phyloP scores from a whole-genome alignment of 345 rosid genomes.

The Noccaea bulbosa region DNA sequence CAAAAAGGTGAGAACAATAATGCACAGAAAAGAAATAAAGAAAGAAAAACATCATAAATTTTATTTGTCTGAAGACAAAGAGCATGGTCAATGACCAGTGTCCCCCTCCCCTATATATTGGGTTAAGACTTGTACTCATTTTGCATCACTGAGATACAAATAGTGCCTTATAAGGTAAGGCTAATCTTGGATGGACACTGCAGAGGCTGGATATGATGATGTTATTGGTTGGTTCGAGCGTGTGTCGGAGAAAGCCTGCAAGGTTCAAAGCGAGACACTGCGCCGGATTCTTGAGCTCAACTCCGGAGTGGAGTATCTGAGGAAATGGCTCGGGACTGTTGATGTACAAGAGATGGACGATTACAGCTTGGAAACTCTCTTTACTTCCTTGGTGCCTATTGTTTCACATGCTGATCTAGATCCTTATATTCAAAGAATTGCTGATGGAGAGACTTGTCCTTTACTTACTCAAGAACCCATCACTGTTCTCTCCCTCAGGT shows the following conservation, averaged over 20 bases:
- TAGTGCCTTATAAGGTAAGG: slow-evolving; percentile 24
- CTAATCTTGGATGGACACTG: slow-evolving; percentile 38
- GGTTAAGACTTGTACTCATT: slow-evolving; percentile 18
- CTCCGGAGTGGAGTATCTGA: slow-evolving; percentile 65
- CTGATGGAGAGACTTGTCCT: slow-evolving; percentile 79
- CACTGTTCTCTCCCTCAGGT: slow-evolving; percentile 79
- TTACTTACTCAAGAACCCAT: slow-evolving; percentile 77
- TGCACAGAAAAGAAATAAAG: slow-evolving; percentile 19
- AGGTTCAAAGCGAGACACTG: slow-evolving; percentile 71
- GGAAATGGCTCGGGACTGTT: slow-evolving; percentile 60
- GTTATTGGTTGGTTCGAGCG: slow-evolving; percentile 70
- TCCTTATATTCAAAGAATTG: slow-evolving; percentile 79
- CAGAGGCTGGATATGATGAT: slow-evolving; percentile 45
- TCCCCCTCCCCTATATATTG: slow-evolving; percentile 26
- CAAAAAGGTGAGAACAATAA: slow-evolving; percentile 40
- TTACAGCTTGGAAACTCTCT: slow-evolving; percentile 66
- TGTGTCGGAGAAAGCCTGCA: slow-evolving; percentile 54
- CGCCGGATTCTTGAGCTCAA: slow-evolving; percentile 68
- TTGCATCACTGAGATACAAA: slow-evolving; percentile 15
- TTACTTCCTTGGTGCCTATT: slow-evolving; percentile 70
- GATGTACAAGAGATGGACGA: slow-evolving; percentile 59
- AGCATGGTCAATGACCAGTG: slow-evolving; percentile 34
- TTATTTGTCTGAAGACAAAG: slow-evolving; percentile 17
- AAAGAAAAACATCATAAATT: neutral
- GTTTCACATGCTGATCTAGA: slow-evolving; percentile 86